Evolutionary conservation across 306 rosid genomes (phyloP), one percentile per base, ranked within the genome.

Genomic region (Luffa acutangula): DNA sequence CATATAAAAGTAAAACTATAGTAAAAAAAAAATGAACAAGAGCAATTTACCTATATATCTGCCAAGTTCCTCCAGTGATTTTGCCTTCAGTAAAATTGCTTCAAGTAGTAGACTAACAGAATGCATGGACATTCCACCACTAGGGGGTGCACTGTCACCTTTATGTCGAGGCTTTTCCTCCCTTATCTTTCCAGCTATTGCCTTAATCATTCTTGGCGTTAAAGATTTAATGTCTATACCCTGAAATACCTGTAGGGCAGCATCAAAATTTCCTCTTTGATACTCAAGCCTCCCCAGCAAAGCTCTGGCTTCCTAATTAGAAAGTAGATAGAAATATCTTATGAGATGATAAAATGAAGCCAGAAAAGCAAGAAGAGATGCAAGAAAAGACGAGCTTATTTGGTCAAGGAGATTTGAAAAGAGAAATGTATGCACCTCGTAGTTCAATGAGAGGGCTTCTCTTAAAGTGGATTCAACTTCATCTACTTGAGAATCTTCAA

Each of bases 211-310:
- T 84, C 93, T 88, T 77, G 93, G 94, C 36, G 85, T 81, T 81
- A 95, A 87, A 66, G 82, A 75, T 79, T 39, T 87, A 3, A 88
- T 86, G 67, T 93, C 99, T 71, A 93, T 93, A 34, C 99, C 99
- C 72, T 90, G 96, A 93, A 95, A 90, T 60, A 95, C 97, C 82
- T 89, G 93, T 72, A 93, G 96, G 48, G 99, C 94, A 84, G 92
- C 97, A 53, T 84, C 97, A 60, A 78, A 90, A 82, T 93, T 95
- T 84, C 97, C 97, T 84, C 96, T 93, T 66, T 93, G 99, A 85
- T 81, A 95, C 78, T 95, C 97, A 73, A 95, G 97, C 87, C 97
- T 93, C 85, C 99, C 99, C 89, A 95, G 46, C 88, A 95, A 82
- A 53, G 99, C 97, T 78, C 99, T 80, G 37, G 99, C 97, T 88